Base-by-base conservation (phyloP, 208 protist genomes). In the Acanthamoeba triangularis region DNA sequence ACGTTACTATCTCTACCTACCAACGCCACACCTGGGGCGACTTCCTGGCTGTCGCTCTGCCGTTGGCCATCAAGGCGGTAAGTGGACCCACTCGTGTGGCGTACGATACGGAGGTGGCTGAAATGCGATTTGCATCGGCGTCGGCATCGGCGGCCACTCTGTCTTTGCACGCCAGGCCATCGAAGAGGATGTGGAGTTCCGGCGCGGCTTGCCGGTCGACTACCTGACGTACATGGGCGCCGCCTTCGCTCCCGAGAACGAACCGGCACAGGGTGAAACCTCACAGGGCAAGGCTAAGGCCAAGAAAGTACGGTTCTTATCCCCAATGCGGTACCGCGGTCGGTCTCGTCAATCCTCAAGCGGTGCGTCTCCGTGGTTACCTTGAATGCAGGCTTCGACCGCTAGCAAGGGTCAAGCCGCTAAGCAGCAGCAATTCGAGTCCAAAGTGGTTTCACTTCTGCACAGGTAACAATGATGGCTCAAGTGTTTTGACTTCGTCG, bases 1-100 rank as follows among this genome's bases (percentile, higher is more conserved):
- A 99, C 95, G 93, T 99, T 11, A 99, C 99, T 25, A 97, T 99
- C 37, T 99, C 98, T 25, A 99, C 98, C 5, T 98, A 98, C 85
- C 98, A 99, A 91, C 88, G 96, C n/a, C 94, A 96, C 49, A 94
- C 84, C 35, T 98, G 96, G 96, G 92, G 65, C 41, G 95, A 98
- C 69, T 95, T 97, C 20, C 72, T 98, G 52, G 67, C 88, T 18
- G 85, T 96, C n/a, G 93, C 95, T 30, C 33, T 98, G 49, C 94
- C 61, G 6, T 63, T 90, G 33, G 97, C 96, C 25, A 49, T 97
- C 0, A 78, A 96, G 33, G 47, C 94, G 33, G 56, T 94, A 18
- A 0, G 0, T 61, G n/a, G n/a, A 35, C n/a, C 13, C 76, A 41
- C n/a, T 59, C 25, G 8, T 5, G 14, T 67, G 25, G 25, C 18